phyloP scores from a whole-genome alignment of 2,329 filamentous ascomycete species.

The Aspergillus terreus region DNA sequence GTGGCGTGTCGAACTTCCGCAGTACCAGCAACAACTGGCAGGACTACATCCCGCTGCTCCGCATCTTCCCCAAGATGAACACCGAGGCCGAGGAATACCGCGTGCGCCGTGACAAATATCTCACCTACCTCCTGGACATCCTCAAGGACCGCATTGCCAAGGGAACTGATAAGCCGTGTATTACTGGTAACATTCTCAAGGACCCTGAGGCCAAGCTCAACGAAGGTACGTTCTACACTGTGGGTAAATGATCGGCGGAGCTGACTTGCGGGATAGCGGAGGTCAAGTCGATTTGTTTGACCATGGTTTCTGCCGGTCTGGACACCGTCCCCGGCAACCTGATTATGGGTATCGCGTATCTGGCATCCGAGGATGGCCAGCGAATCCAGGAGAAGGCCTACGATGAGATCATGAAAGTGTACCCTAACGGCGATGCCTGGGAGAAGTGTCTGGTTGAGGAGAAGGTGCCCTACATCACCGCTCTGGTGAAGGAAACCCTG shows the following conservation, averaged over 20 bases:
- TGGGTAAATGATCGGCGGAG: conserved; percentile 16
- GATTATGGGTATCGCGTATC: conserved; percentile 73
- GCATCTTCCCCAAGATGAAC: conserved; percentile 61
- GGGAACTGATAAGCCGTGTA: conserved; percentile 65
- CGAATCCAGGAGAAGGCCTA: conserved; percentile 67
- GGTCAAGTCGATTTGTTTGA: conserved; percentile 75
- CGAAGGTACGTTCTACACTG: conserved; percentile 46
- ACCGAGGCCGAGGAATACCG: conserved; percentile 63
- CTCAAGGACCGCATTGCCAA: conserved; percentile 59
- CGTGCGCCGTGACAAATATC: conserved; percentile 63
- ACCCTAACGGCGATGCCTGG: conserved; percentile 74
- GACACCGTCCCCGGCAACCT: conserved; percentile 78
- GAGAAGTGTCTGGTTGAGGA: conserved; percentile 68
- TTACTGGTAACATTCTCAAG: conserved; percentile 68
- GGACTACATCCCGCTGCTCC: conserved; percentile 74
- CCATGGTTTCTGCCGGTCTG: conserved; percentile 76
- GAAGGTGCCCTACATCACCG: conserved; percentile 72
- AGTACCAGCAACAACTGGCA: conserved; percentile 81
- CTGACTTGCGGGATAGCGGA: conserved; percentile 54
- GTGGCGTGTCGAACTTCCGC: conserved; percentile 70
- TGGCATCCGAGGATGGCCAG: conserved; percentile 65
- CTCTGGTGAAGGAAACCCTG: conserved; percentile 72
- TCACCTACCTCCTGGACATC: conserved; percentile 57
- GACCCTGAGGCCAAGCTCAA: conserved; percentile 66
- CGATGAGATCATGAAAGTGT: conserved; percentile 65